phyloP scores from a whole-genome alignment of 306 rosid genomes.

The Dalbergia cultrata region DNA sequence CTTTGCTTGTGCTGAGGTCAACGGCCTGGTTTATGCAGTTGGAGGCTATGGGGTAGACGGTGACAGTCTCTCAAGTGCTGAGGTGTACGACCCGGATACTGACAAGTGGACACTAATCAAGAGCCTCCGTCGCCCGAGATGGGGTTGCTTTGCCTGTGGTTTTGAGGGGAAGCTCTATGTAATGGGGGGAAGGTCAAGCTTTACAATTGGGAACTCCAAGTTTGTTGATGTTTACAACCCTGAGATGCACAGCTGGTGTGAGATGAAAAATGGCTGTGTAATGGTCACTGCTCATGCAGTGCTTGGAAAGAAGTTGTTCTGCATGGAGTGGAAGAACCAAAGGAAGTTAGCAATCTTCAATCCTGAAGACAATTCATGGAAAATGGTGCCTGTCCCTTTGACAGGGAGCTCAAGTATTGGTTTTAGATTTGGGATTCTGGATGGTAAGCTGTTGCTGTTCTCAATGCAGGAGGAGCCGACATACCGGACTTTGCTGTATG shows the following conservation, averaged over 20 bases:
- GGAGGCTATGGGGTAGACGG: conserved; percentile 85
- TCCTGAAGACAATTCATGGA: conserved; percentile 84
- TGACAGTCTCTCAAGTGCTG: conserved; percentile 78
- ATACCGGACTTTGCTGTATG: conserved; percentile 75
- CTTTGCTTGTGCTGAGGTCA: conserved; percentile 88
- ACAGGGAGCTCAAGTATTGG: conserved; percentile 83
- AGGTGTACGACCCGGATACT: conserved; percentile 78
- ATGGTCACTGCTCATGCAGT: conserved; percentile 98
- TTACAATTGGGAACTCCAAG: conserved; percentile 92
- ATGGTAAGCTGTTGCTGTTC: conserved; percentile 76
- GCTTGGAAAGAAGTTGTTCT: conserved; percentile 79
- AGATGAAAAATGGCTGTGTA: conserved; percentile 97
- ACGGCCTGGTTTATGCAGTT: conserved; percentile 84
- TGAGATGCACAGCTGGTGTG: conserved; percentile 71
- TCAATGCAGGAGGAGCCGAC: conserved; percentile 67
- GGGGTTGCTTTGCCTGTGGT: conserved; percentile 94
- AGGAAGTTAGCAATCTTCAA: conserved; percentile 78
- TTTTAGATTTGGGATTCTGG: conserved; percentile 78
- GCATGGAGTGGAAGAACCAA: conserved; percentile 99
- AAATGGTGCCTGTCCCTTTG: conserved; percentile 78
- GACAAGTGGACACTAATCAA: conserved; percentile 76
- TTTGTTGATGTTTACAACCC: conserved; percentile 85
- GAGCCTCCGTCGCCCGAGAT: conserved; percentile 92
- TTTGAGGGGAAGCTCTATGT: conserved; percentile 93
- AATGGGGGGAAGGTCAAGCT: conserved; percentile 98